Evolutionary conservation across 2,329 filamentous ascomycete genomes (phyloP), one percentile per base, ranked within the genome.

Genomic region (Gliomastix tumulicola): DNA sequence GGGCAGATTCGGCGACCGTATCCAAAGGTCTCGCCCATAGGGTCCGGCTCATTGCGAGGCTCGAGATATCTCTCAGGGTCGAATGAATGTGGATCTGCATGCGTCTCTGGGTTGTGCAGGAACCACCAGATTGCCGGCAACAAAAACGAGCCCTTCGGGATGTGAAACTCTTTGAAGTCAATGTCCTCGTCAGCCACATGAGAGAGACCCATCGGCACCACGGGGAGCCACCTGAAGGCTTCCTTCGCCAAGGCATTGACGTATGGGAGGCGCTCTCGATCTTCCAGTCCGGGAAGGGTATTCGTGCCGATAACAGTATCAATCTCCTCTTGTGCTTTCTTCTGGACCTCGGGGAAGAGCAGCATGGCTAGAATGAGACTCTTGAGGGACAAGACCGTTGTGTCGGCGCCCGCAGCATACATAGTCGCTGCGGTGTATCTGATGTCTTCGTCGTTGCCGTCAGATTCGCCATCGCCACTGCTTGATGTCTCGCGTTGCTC

Each of bases 181-280:
- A 52, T 40, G 2, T 55, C 53, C 10, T 56, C 52, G 0, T 49
- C 51, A 1, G 65, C 57, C 4, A 49, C 48, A 30, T 68, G 62
- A 0, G 59, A 51, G 4, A 73, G 51, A 1, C 55, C 49, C 34
- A 65, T 49, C 0, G 60, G 59, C 0, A 51, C 43, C 4, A 55
- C 56, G 2, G 68, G 63, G 47, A 65, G 61, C 66, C 68, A 72
- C 4, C 69, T 55, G 28, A 67, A 47, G 12, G 48, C 53, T 43
- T 74, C 69, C 37, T 71, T 70, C 34, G 70, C 51, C 15, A 61
- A 54, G 21, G 56, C 59, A n/a, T 58, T 51, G n/a, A 69, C 54
- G 40, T 71, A 72, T 0, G 63, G 68, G 5, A 71, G 49, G 12
- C 59, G 45, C 7, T 49, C 44, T 36, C 54, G 50, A 45, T 71